Percentiles rank a stretch among this genome's conserved stretches.
phyloP scores from a whole-genome alignment of 768 basidiomycete species.

The Collybiopsis luxurians region DNA sequence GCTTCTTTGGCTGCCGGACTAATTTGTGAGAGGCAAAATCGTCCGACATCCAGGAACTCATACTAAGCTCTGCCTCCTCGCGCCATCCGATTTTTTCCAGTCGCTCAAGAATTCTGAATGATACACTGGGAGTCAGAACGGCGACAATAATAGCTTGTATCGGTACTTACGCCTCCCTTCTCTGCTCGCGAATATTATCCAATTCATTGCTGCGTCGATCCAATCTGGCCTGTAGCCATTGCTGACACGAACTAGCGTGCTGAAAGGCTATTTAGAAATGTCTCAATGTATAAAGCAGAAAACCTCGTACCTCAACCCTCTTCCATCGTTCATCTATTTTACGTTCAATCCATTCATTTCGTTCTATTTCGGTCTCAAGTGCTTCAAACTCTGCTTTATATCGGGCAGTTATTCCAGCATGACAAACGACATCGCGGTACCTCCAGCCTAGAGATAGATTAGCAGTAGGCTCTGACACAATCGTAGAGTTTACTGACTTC shows the following conservation, averaged over 20 bases:
- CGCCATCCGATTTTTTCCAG: conserved; percentile 2
- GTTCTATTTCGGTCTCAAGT: background rate
- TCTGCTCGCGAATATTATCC: background rate
- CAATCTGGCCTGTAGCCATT: background rate
- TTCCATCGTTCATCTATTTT: background rate
- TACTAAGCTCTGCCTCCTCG: background rate
- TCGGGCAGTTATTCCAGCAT: background rate
- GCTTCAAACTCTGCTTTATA: background rate
- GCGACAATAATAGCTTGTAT: background rate
- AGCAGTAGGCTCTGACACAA: background rate
- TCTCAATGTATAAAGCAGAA: background rate
- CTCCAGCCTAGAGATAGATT: background rate
- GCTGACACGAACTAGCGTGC: background rate
- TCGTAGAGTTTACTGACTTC: background rate
- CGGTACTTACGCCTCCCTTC: background rate
- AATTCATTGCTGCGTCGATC: background rate
- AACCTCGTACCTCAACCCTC: background rate
- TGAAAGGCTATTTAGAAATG: background rate
- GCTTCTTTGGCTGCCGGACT: background rate
- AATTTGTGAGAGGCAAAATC: background rate
- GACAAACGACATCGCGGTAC: background rate
- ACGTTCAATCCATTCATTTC: background rate
- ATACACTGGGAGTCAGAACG: background rate
- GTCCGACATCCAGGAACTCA: background rate
- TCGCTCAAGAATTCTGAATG: background rate